Conservation (phyloP, 371 early-diverging fungal genomes). For the Mucor irregularis region DNA sequence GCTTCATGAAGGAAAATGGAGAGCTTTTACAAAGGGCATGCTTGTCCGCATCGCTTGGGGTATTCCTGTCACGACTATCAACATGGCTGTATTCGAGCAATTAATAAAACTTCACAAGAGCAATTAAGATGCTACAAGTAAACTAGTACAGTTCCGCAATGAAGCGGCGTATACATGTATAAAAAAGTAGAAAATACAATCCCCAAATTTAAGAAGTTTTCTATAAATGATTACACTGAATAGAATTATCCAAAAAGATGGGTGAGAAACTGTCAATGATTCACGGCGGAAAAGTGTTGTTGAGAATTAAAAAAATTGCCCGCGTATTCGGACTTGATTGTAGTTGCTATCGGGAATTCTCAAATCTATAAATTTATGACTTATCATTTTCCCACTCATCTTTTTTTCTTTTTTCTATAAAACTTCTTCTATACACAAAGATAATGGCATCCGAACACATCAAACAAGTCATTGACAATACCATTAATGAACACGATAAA, state of each 20-base stretch:
- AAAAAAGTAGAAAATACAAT: too few relatives aligned
- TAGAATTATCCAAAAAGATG: too few relatives aligned
- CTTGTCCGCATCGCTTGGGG: slow-evolving; percentile 66
- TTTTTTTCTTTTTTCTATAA: background rate
- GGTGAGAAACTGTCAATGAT: too few relatives aligned
- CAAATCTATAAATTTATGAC: background rate
- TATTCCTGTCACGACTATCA: slow-evolving; percentile 62
- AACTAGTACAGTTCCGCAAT: background rate
- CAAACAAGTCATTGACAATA: slow-evolving; percentile 7
- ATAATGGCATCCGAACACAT: slow-evolving; percentile 7
- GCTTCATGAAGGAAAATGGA: slow-evolving; percentile 53
- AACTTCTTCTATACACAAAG: background rate
- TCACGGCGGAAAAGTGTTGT: too few relatives aligned
- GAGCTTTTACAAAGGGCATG: slow-evolving; percentile 65
- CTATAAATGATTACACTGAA: too few relatives aligned
- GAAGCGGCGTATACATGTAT: too few relatives aligned
- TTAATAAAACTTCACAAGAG: slow-evolving; percentile 41
- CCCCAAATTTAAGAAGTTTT: too few relatives aligned
- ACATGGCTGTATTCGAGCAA: slow-evolving; percentile 70
- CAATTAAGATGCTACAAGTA: background rate
- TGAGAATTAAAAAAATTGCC: too few relatives aligned
- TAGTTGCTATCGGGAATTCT: background rate
- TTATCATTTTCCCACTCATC: background rate
- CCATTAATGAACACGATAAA: slow-evolving; percentile 7
- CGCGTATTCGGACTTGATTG: background rate